Evolutionary conservation across 345 rosid genomes (phyloP), one percentile per base, ranked within the genome.

Genomic region (Populus tremula): DNA sequence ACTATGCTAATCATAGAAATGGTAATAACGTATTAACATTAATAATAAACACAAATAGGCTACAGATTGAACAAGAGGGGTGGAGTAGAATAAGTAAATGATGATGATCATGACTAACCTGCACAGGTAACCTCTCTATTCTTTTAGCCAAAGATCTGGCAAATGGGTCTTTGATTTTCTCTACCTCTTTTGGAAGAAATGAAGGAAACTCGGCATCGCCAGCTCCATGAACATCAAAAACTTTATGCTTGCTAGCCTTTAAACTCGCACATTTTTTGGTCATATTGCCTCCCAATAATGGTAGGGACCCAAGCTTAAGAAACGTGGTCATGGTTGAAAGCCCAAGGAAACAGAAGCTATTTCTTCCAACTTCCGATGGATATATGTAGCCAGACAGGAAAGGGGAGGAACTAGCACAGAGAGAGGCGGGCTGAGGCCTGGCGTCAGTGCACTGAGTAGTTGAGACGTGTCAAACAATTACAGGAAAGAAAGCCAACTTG

Each of bases 161-260:
- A 71, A 86, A 91, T 31, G 94, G 92, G 67, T 94, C 98, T 84
- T 76, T 92, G 81, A 94, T 91, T 56, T 88, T 87, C 81, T 90
- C 82, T 31, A 92, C 87, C 81, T 91, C 91, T 77, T 87, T 90
- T 0, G 97, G 97, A 63, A 94, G 91, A 83, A 94, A 92, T 3
- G 88, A 79, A 39, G 98, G 98, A 77, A 92, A 91, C 81, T 84
- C 88, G 79, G 65, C 82, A 17, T 62, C 85, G 25, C 68, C 25
- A 16, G 75, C 79, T 8, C 79, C 78, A 54, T 72, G 78, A 38
- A 29, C 74, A n/a, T 79, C 71, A 23, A 67, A 65, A 43, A 76
- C 78, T 54, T 50, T 75, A 8, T 69, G 25, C 6, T 10, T 53
- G 23, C 74, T 68, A 18, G 69, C 71, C 43, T 8, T 79, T 8